Conservation (phyloP, 2,329 filamentous ascomycete species). For the Hypoxylon sp. region DNA sequence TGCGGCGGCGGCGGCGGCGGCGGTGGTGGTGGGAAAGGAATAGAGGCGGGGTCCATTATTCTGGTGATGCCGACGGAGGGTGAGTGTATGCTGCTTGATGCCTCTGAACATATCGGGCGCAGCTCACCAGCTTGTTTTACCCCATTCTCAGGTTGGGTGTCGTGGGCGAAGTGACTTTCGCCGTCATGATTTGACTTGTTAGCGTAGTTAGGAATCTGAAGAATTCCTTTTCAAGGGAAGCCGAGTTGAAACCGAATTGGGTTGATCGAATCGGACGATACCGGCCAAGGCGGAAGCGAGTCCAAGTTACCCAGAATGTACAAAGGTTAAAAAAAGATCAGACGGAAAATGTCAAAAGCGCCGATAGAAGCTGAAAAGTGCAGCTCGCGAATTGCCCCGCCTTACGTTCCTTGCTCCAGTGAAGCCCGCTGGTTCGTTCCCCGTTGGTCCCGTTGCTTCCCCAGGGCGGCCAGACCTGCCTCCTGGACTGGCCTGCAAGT, state of each 20-base stretch:
- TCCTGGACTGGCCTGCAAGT: constrained; percentile 9
- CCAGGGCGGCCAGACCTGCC: constrained; percentile 37
- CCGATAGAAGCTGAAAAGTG: constrained; percentile 41
- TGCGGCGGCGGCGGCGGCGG: constrained; percentile 10
- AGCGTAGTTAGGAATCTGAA: constrained; percentile 14
- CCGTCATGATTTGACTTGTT: constrained; percentile 36
- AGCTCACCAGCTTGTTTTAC: constrained; percentile 45
- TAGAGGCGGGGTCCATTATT: constrained; percentile 49
- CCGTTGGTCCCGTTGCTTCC: constrained; percentile 7
- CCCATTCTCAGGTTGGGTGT: constrained; percentile 48
- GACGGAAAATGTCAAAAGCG: constrained; percentile 35
- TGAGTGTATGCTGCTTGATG: constrained; percentile 38
- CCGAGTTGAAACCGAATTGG: constrained; percentile 19
- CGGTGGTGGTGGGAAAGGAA: constrained; percentile 42
- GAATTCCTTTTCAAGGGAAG: constrained; percentile 15
- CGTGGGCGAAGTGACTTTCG: constrained; percentile 36
- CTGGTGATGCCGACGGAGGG: constrained; percentile 19
- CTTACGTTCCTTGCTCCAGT: constrained; percentile 15
- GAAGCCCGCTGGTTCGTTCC: not conserved
- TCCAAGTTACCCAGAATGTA: constrained; percentile 36
- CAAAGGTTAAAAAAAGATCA: constrained; percentile 27
- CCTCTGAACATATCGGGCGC: constrained; percentile 47
- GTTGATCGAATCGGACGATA: constrained; percentile 40
- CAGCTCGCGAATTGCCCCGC: constrained; percentile 39
- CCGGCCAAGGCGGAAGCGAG: constrained; percentile 33